Base-by-base conservation (phyloP, 208 protist genomes). In the Wallacemonas sp. region DNA sequence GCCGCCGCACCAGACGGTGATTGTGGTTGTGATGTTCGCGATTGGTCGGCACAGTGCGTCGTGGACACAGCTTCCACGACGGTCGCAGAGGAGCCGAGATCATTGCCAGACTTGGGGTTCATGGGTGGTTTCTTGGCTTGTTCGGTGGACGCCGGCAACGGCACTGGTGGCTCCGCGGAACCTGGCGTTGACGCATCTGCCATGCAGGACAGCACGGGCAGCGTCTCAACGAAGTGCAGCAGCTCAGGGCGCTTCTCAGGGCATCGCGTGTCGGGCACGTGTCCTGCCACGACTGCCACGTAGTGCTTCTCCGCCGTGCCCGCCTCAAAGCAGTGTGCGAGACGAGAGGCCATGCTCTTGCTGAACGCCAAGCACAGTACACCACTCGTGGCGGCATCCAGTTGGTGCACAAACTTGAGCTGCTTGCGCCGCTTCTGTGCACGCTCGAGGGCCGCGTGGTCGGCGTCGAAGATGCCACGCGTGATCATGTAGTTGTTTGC, bases 351-450 rank as follows among this genome's bases (percentile, higher is more conserved):
- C 78, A 84, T 93, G 23, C 78, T 69, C 68, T 87, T 94, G 2
- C 75, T 91, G 33, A 96, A 95, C 5, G 88, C 91, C 2, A 98
- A 48, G 48, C 90, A 95, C 47, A 98, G 58, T 33, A 98, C 81
- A 14, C 94, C 94, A 64, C 84, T 93, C 26, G 94, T 98, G 6
- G 86, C 79, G 49, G 81, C 94, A 65, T 98, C 94, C n/a, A 98
- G 72, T 61, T 96, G 92, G 46, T 98, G 94, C 17, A 95, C 83
- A 72, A 97, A 96, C 73, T 94, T 94, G 16, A 96, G 62, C 66
- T 78, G 76, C 65, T 88, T 83, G 34, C 68, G 74, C 2, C 67
- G 71, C 23, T 71, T 76, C n/a, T 65, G 60, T 27, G 60, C 38
- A 21, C 68, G 57, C 44, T 78, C 58, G 27, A 81, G 68, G 21